A percentile compares a stretch with the other conserved stretches of the same genome.
phyloP scores from a whole-genome alignment of 148 eudicot genomes.

The Nyssa sinensis region DNA sequence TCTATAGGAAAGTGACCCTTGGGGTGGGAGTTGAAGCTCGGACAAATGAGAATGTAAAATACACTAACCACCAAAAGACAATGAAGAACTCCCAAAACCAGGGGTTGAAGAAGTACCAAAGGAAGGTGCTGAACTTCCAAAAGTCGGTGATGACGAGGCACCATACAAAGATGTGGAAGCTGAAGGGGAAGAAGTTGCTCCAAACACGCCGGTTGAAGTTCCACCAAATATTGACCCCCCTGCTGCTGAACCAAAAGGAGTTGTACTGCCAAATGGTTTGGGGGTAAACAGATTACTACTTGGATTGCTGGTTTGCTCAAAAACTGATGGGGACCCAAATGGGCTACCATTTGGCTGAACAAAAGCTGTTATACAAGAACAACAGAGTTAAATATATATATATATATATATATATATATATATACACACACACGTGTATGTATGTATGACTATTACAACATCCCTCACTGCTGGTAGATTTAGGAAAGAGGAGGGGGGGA shows the following conservation, averaged over 20 bases:
- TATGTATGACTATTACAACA: neutral
- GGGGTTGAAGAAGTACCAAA: neutral
- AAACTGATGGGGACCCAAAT: slow-evolving; percentile 12
- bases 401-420: no score
- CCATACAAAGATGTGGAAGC: slow-evolving; percentile 1
- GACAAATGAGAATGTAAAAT: neutral
- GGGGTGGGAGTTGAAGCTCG: no score
- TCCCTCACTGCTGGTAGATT: neutral
- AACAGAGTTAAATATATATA: neutral
- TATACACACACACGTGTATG: no score
- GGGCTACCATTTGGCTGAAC: slow-evolving; percentile 10
- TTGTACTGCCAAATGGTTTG: slow-evolving; percentile 13
- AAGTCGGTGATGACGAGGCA: slow-evolving; percentile 11
- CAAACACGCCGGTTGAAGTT: slow-evolving; percentile 22
- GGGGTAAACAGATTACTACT: slow-evolving; percentile 8
- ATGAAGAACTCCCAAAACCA: neutral
- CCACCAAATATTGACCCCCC: slow-evolving; percentile 15
- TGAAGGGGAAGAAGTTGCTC: slow-evolving; percentile 17
- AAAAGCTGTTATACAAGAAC: slow-evolving; percentile 18
- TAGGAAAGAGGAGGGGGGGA: neutral
- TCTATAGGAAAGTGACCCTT: no score
- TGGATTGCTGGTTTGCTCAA: slow-evolving; percentile 15
- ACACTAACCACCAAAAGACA: neutral
- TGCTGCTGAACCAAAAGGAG: slow-evolving; percentile 12
- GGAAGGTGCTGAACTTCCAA: slow-evolving; percentile 13